A percentile compares a stretch with the other conserved stretches of the same genome.
Evolutionary conservation across 495 filamentous ascomycete species (phyloP).

Genomic region (Talaromyces liani): DNA sequence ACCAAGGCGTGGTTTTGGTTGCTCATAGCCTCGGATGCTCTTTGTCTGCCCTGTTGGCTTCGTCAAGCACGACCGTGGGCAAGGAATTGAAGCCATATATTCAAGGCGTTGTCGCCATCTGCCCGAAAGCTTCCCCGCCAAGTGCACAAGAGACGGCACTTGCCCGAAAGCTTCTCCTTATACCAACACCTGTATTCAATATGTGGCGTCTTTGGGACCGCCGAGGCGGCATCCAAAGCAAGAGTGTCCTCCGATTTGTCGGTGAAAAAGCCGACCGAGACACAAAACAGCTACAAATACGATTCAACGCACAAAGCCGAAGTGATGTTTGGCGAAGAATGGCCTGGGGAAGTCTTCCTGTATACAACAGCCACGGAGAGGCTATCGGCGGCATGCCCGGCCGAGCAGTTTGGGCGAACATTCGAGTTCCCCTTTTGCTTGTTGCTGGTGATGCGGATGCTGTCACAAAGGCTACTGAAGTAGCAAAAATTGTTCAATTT

Average conservation of each 20-base stretch:
- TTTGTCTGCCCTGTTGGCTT: slow-evolving; percentile 66
- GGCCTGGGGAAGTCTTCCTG: slow-evolving; percentile 62
- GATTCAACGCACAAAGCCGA: slow-evolving; percentile 75
- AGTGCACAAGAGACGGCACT: slow-evolving; percentile 42
- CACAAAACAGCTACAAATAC: slow-evolving; percentile 67
- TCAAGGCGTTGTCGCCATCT: slow-evolving; percentile 71
- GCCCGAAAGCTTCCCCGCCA: slow-evolving; percentile 60
- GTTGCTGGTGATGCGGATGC: slow-evolving; percentile 71
- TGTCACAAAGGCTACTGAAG: slow-evolving; percentile 62
- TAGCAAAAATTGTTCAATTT: slow-evolving; percentile 59
- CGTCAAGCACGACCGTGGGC: slow-evolving; percentile 43
- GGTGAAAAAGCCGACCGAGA: slow-evolving; percentile 66
- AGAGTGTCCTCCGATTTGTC: slow-evolving; percentile 73
- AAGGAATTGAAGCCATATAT: slow-evolving; percentile 51
- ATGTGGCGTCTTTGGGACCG: slow-evolving; percentile 75
- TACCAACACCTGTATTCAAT: slow-evolving; percentile 69
- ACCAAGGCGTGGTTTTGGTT: slow-evolving; percentile 71
- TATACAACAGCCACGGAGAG: slow-evolving; percentile 35
- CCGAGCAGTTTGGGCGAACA: slow-evolving; percentile 60
- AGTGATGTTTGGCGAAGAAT: slow-evolving; percentile 80
- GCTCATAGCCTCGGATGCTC: slow-evolving; percentile 87
- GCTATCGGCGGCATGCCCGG: slow-evolving; percentile 61
- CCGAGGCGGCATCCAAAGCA: slow-evolving; percentile 67
- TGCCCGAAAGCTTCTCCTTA: slow-evolving; percentile 48
- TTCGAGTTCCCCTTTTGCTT: slow-evolving; percentile 67